These are phyloP conservation scores for Oropetium thomaeum DNA, from an alignment of 176 grass and related monocot genomes.

Conservation along the genomic window DNA sequence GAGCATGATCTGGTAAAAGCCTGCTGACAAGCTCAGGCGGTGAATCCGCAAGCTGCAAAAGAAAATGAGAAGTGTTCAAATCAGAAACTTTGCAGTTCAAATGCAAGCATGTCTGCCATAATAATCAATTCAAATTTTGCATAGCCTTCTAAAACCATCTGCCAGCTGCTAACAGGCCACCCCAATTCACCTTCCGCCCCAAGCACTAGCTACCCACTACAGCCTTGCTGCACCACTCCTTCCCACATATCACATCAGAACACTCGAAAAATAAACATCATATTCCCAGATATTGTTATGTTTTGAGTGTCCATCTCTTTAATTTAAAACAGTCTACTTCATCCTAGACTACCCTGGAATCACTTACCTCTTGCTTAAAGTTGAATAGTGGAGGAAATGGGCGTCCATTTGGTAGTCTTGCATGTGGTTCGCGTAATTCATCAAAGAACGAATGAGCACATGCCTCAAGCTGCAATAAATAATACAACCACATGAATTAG, in stretches of 20 bases:
- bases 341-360: not conserved
- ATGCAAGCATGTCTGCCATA: not conserved
- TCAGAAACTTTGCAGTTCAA: not conserved
- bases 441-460: conserved; percentile 64
- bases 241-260: not conserved
- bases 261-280: not conserved
- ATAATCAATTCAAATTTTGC: not conserved
- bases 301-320: no score
- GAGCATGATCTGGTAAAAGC: conserved; percentile 62
- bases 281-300: not conserved
- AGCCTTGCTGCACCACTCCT: not conserved
- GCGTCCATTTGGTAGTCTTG: conserved; percentile 52
- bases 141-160: not conserved
- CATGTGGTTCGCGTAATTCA: conserved; percentile 51
- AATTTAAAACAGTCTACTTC: no score
- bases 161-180: not conserved
- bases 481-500: not conserved
- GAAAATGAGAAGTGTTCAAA: not conserved
- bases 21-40: conserved; percentile 55
- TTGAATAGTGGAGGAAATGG: conserved; percentile 57
- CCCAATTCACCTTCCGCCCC: not conserved
- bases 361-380: conserved; percentile 61
- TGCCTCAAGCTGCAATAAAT: conserved; percentile 48
- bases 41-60: conserved; percentile 52
- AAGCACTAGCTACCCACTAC: no score